Evolutionary conservation across 768 basidiomycete genomes (phyloP), one percentile per base, ranked within the genome.

Genomic region (Pleurotus salmoneostramineus): DNA sequence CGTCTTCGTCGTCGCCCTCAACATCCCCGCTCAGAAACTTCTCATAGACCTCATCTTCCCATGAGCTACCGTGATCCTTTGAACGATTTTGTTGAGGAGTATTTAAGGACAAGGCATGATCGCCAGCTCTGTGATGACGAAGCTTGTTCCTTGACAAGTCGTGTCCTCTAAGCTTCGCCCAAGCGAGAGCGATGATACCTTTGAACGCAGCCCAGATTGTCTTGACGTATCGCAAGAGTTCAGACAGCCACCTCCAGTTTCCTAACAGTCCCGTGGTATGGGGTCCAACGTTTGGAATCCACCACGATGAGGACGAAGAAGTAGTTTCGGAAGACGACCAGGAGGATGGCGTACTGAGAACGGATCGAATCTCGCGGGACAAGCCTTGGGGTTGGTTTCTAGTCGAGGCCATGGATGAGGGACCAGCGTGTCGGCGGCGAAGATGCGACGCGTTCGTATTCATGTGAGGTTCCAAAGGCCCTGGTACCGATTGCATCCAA

Each of bases 21-120:
- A 72, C 72, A 55, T 88, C 87, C 8, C 85, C 88, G 12, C 78
- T 74, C 60, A 88, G 69, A 63, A 90, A 89, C 34, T 80, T 73
- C 58, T 71, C 68, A 66, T 88, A 89, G 1, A 79, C 58, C 37
- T 77, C 75, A 31, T 65, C 70, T 4, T 77, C 75, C 21, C 62
- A 71, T 45, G 60, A 60, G n/a, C 62, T 60, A 14, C 50, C 57
- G 12, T 63, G 61, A 32, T 56, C 61, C n/a, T 71, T 64, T n/a
- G 14, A n/a, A 32, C 15, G 32, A 35, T 15, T 11, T 15, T 34
- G 50, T 34, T 5, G 15, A 27, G 34, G 37, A 17, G 15, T 56
- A 35, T 59, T 58, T 15, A 50, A 48, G 57, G 50, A 72, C 27
- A 65, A 70, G 3, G 67, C 68, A 2, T 64, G 71, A 8, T 60